These are phyloP conservation scores for Crithidia thermophila DNA, from an alignment of 208 protist species.

Conservation along the genomic window DNA sequence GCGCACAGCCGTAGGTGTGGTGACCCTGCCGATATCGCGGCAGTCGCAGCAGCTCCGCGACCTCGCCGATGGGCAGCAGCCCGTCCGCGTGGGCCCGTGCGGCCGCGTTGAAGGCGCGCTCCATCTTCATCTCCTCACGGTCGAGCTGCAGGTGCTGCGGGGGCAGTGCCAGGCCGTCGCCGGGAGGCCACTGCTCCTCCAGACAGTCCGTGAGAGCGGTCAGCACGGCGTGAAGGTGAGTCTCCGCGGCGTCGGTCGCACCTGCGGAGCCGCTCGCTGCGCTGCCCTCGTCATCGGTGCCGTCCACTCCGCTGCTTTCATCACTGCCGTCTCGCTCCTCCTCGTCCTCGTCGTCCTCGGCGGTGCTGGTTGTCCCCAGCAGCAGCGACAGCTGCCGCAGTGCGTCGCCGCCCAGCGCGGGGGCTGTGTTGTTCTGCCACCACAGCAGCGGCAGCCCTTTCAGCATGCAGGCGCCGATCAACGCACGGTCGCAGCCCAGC, in stretches of 20 bases:
- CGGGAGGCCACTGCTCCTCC: constrained; percentile 63
- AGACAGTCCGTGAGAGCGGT: constrained; percentile 25
- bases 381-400: constrained; percentile 15
- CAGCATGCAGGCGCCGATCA: constrained; percentile 64
- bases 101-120: constrained; percentile 35
- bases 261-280: too few relatives aligned
- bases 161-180: constrained; percentile 46
- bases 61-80: constrained; percentile 31
- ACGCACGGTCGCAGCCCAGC: constrained; percentile 57
- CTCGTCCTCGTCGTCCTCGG: constrained; percentile 4
- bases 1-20: constrained; percentile 59
- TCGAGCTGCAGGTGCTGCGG: constrained; percentile 33
- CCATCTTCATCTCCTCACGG: constrained; percentile 40
- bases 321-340: background rate
- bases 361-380: background rate
- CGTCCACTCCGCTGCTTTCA: background rate
- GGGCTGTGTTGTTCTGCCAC: background rate
- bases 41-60: constrained; percentile 44
- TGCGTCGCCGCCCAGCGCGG: background rate
- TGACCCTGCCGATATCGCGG: constrained; percentile 30
- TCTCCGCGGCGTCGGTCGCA: background rate
- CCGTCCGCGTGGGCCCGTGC: constrained; percentile 24
- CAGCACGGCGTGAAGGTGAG: constrained; percentile 11
- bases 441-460: constrained; percentile 34
- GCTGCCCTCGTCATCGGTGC: background rate